These are phyloP conservation scores for Chiua virens DNA, from an alignment of 768 basidiomycete genomes.

Conservation along the genomic window DNA sequence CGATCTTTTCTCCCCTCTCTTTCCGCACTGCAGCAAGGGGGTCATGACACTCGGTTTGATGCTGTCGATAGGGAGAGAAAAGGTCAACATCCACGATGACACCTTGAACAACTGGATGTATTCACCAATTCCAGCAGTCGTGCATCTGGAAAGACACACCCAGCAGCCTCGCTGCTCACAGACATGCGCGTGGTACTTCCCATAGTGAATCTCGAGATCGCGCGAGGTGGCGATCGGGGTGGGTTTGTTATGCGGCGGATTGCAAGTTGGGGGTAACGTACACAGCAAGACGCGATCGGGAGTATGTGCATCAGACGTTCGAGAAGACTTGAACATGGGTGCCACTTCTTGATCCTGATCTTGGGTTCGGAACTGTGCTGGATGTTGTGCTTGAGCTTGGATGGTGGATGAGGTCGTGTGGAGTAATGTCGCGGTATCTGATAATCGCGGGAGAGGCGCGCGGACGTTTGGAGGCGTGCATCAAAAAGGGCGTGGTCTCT, in stretches of 20 bases:
- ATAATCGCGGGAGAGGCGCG: conserved; percentile 29
- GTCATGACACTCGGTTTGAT: conserved; percentile 88
- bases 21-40: conserved; percentile 74
- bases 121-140: conserved; percentile 77
- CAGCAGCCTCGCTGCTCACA: conserved; percentile 69
- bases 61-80: conserved; percentile 39
- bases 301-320: conserved; percentile 24
- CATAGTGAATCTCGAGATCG: conserved; percentile 83
- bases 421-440: conserved; percentile 35
- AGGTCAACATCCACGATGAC: conserved; percentile 3
- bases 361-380: not conserved
- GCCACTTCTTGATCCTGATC: conserved; percentile 18
- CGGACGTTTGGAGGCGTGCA: conserved; percentile 34
- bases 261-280: conserved; percentile 82
- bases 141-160: conserved; percentile 83
- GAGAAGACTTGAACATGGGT: conserved; percentile 35
- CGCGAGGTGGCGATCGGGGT: conserved; percentile 63
- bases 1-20: conserved; percentile 85
- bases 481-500: not conserved
- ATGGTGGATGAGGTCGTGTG: conserved; percentile 21
- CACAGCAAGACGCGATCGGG: conserved; percentile 54
- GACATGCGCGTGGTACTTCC: conserved; percentile 80
- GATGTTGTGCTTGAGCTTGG: not conserved
- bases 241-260: conserved; percentile 49
- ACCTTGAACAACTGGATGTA: not conserved